Percentiles rank a stretch among this genome's conserved stretches.
Conservation (phyloP, 306 rosid species). For the Prunus persica region Prunus_persica_NCBIv2 NC_034015.1:15484501-15485000, state of each 20-base stretch:
- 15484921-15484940: not conserved
- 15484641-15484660: constrained; percentile 34
- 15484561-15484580: constrained; percentile 39
- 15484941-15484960: not conserved
- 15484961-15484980: too few species aligned
- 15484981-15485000: too few species aligned
- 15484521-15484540: constrained; percentile 12
- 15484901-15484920: constrained; percentile 18
- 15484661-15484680: constrained; percentile 26
- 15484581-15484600: constrained; percentile 8
- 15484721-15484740: not conserved
- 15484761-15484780: constrained; percentile 24
- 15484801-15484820: constrained; percentile 7
- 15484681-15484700: constrained; percentile 19
- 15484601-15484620: not conserved
- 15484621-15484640: not conserved
- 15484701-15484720: constrained; percentile 4
- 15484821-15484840: constrained; percentile 30
- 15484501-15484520: constrained; percentile 25
- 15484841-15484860: constrained; percentile 31
- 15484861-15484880: constrained; percentile 40
- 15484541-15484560: constrained; percentile 36
- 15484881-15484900: constrained; percentile 46
- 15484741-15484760: not conserved
- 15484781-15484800: constrained; percentile 32